Percentiles rank a stretch among this genome's conserved stretches.
Evolutionary conservation across 177 flowering plant genomes (phyloP).

Genomic region (Telopea speciosissima): DNA sequence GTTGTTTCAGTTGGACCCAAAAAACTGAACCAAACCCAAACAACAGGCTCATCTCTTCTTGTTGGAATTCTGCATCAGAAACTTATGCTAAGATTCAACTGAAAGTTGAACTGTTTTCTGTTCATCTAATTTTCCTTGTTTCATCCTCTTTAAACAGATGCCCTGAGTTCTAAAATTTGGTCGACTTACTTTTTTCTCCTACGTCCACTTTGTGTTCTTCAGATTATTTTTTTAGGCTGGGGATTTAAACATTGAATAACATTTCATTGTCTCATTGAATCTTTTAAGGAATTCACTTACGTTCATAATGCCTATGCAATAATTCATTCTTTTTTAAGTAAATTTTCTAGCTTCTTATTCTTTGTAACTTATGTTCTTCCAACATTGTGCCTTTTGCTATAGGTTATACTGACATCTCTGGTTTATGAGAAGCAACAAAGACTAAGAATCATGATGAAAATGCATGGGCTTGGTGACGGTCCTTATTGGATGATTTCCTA

Average conservation of each 20-base stretch:
- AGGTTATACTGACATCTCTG: conserved; percentile 58
- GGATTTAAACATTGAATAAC: too few species aligned
- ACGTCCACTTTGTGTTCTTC: too few species aligned
- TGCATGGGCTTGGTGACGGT: conserved; percentile 62
- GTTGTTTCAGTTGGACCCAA: too few species aligned
- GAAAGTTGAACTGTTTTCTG: neutral
- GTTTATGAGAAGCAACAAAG: conserved; percentile 83
- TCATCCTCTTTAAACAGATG: neutral
- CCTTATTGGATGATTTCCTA: conserved; percentile 56
- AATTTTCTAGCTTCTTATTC: neutral
- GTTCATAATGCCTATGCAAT: neutral
- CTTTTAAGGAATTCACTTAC: too few species aligned
- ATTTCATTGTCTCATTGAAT: neutral
- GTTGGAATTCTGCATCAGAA: too few species aligned
- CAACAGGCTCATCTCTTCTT: too few species aligned
- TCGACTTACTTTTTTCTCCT: too few species aligned
- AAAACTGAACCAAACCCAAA: too few species aligned
- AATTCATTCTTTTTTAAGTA: neutral
- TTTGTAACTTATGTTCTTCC: neutral
- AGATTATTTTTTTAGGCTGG: too few species aligned
- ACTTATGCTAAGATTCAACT: neutral
- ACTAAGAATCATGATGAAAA: conserved; percentile 87
- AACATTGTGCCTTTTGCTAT: conserved; percentile 6
- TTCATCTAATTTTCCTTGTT: neutral
- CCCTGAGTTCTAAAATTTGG: neutral